phyloP scores from a whole-genome alignment of 495 filamentous ascomycete genomes.

The Talaromyces stipitatus region DNA sequence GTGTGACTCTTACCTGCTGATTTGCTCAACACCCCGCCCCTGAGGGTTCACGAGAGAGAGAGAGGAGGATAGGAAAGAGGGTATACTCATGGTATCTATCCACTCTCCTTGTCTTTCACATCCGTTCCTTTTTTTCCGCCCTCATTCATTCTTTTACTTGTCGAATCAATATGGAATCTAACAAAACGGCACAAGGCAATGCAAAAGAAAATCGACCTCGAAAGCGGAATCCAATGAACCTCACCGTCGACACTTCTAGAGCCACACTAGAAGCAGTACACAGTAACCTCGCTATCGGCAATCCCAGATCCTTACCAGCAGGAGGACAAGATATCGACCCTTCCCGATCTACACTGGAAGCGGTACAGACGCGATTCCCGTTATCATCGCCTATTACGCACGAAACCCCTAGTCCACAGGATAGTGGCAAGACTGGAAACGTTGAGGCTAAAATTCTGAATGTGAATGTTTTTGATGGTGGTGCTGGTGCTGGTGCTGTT shows the following conservation, averaged over 20 bases:
- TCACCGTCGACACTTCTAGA: neutral
- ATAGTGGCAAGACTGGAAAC: slow-evolving; percentile 7
- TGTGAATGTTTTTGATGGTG: too few relatives aligned
- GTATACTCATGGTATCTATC: neutral
- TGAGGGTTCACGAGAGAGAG: too few relatives aligned
- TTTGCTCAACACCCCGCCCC: too few relatives aligned
- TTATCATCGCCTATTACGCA: slow-evolving; percentile 39
- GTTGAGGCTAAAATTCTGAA: neutral
- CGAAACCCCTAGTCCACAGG: slow-evolving; percentile 32
- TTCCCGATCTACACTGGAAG: too few relatives aligned
- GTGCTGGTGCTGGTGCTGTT: too few relatives aligned
- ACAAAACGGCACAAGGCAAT: neutral
- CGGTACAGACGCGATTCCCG: slow-evolving; percentile 28
- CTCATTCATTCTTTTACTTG: too few relatives aligned
- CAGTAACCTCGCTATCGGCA: neutral
- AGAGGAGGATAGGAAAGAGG: neutral
- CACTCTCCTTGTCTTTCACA: neutral
- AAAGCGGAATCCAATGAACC: neutral
- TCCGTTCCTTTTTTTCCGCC: neutral
- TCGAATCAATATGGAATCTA: neutral
- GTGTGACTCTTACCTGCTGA: neutral
- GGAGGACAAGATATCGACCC: too few relatives aligned
- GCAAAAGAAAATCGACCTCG: neutral
- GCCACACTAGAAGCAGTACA: neutral
- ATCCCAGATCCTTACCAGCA: too few relatives aligned